A percentile compares a stretch with the other conserved stretches of the same genome.
Evolutionary conservation across 176 grass and related monocot species (phyloP).

Genomic region (Panicum miliaceum): DNA sequence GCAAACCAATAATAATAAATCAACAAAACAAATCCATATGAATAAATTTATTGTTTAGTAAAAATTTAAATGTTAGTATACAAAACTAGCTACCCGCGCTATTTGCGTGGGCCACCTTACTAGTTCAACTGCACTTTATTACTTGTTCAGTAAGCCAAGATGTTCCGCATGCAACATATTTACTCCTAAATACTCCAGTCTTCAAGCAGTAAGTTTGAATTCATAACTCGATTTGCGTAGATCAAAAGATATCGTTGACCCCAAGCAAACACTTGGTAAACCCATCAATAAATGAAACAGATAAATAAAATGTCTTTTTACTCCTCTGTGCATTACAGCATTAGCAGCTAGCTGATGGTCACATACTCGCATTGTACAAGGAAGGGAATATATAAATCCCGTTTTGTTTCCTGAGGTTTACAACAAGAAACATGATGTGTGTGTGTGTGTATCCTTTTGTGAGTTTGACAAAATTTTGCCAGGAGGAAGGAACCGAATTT

Average conservation of each 20-base stretch:
- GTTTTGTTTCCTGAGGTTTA: background rate
- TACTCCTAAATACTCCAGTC: no score
- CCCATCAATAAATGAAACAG: no score
- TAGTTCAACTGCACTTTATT: no score
- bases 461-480: conserved; percentile 5
- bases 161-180: no score
- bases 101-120: no score
- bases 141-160: no score
- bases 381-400: background rate
- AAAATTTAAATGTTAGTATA: no score
- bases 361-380: background rate
- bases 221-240: background rate
- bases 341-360: background rate
- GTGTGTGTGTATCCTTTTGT: background rate
- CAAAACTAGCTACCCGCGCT: no score
- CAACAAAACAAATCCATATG: no score
- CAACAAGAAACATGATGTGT: no score
- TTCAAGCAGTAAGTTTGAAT: background rate
- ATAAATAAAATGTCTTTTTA: background rate
- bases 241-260: background rate
- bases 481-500: background rate
- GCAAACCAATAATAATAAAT: no score
- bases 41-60: no score
- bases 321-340: background rate
- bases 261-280: conserved; percentile 31